These are phyloP conservation scores for Sporothrix protearum DNA, from an alignment of 2,329 filamentous ascomycete species.

Conservation along the genomic window DNA sequence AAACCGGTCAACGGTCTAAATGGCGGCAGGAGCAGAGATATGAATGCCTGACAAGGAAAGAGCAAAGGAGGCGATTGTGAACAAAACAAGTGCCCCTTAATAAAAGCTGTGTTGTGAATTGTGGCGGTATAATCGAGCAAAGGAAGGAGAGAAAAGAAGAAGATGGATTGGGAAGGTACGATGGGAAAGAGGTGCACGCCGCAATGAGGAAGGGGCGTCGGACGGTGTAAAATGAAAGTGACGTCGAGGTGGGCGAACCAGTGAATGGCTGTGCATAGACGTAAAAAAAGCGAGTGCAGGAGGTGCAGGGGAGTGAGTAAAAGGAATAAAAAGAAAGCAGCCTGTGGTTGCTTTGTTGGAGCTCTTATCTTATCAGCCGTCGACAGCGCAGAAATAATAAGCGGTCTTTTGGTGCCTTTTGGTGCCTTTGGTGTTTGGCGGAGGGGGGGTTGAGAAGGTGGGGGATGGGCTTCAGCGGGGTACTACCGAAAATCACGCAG, in stretches of 20 bases:
- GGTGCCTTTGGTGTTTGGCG: background rate
- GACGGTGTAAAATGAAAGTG: constrained; percentile 18
- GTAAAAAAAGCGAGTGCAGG: background rate
- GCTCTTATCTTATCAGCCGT: constrained; percentile 36
- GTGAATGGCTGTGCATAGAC: background rate
- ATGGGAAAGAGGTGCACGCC: constrained; percentile 4
- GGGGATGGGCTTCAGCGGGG: constrained; percentile 24
- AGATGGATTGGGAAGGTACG: constrained; percentile 5
- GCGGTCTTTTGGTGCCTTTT: background rate
- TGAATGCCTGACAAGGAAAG: background rate
- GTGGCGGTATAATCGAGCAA: background rate
- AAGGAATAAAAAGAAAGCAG: background rate
- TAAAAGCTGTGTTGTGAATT: background rate
- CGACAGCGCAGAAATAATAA: background rate
- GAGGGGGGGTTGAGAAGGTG: constrained; percentile 9
- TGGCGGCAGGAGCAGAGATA: background rate
- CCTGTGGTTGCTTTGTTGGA: background rate
- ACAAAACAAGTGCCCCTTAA: background rate
- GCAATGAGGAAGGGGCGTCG: background rate
- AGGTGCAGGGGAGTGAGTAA: background rate
- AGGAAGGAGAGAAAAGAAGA: background rate
- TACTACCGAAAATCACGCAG: constrained; percentile 26
- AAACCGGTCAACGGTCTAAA: background rate
- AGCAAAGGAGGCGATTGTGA: background rate
- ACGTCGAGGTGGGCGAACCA: constrained; percentile 19